Percentiles rank a stretch among this genome's conserved stretches.
phyloP scores from a whole-genome alignment of 805 yeast species.

The Schizosaccharomyces octosporus region DNA sequence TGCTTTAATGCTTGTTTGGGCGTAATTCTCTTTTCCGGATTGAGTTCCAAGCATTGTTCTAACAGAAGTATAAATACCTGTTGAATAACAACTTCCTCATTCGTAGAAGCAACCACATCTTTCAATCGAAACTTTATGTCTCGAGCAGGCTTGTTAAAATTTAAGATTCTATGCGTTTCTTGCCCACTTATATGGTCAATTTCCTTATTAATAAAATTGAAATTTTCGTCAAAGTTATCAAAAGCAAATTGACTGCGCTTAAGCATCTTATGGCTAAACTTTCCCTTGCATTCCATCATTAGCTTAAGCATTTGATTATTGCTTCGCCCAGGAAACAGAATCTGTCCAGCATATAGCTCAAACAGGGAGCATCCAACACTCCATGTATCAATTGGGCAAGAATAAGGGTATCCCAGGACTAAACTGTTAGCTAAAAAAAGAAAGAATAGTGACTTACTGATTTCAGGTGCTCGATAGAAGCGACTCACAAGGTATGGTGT shows the following conservation, averaged over 20 bases:
- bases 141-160: slow-evolving; percentile 4
- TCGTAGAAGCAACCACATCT: slow-evolving; percentile 3
- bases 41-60: slow-evolving; percentile 12
- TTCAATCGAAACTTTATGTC: slow-evolving; percentile 5
- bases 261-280: slow-evolving; percentile 12
- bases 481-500: slow-evolving; percentile 25
- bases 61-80: slow-evolving; percentile 11
- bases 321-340: slow-evolving; percentile 70
- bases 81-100: slow-evolving; percentile 4
- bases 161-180: slow-evolving; percentile 6
- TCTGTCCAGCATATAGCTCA: slow-evolving; percentile 79
- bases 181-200: slow-evolving; percentile 10
- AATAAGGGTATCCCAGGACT: slow-evolving; percentile 37
- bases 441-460: slow-evolving; percentile 11
- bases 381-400: slow-evolving; percentile 64
- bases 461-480: slow-evolving; percentile 61
- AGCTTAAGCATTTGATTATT: slow-evolving; percentile 37
- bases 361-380: slow-evolving; percentile 83
- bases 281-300: slow-evolving; percentile 14
- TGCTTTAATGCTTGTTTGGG: slow-evolving; percentile 41
- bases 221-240: slow-evolving; percentile 12
- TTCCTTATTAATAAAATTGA: slow-evolving; percentile 10
- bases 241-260: slow-evolving; percentile 10
- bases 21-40: slow-evolving; percentile 46
- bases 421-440: neutral